Conservation (phyloP, 352 stramenopile species). For the Phytophthora pini region DNA sequence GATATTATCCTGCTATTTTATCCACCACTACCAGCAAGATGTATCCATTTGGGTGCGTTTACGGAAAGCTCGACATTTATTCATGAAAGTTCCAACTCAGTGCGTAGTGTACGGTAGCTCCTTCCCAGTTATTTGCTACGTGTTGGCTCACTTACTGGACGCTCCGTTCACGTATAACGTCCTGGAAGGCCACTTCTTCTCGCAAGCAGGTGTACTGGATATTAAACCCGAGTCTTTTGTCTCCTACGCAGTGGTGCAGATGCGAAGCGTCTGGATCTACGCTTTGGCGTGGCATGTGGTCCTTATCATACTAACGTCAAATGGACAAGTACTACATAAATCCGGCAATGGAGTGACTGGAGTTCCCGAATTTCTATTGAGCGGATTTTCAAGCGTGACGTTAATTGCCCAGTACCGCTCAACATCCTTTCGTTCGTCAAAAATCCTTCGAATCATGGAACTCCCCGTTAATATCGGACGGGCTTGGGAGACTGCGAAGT, state of each 20-base stretch:
- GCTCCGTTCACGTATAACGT: conserved; percentile 47
- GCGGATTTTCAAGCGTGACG: conserved; percentile 33
- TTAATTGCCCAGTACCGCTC: conserved; percentile 43
- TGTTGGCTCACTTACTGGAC: conserved; percentile 53
- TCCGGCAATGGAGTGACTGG: conserved; percentile 29
- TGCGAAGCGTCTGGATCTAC: conserved; percentile 53
- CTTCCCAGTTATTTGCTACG: conserved; percentile 50
- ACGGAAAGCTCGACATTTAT: conserved; percentile 22
- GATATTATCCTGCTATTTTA: conserved; percentile 30
- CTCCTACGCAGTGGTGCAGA: conserved; percentile 44
- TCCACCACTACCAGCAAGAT: conserved; percentile 1
- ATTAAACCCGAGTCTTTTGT: conserved; percentile 35
- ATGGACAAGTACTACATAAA: background rate
- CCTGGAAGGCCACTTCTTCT: conserved; percentile 36
- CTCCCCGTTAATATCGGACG: conserved; percentile 15
- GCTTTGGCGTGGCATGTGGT: conserved; percentile 34
- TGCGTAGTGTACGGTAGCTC: conserved; percentile 55
- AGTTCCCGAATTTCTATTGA: conserved; percentile 45
- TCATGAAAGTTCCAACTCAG: conserved; percentile 52
- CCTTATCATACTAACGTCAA: background rate
- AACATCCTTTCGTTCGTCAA: conserved; percentile 25
- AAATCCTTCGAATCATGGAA: conserved; percentile 12
- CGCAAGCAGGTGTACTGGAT: conserved; percentile 29
- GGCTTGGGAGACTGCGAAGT: conserved; percentile 13
- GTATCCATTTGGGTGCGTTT: background rate